Percentiles rank a stretch among this genome's conserved stretches.
Evolutionary conservation across 768 basidiomycete genomes (phyloP).

Genomic region (Termitomyces eurrhizus): DNA sequence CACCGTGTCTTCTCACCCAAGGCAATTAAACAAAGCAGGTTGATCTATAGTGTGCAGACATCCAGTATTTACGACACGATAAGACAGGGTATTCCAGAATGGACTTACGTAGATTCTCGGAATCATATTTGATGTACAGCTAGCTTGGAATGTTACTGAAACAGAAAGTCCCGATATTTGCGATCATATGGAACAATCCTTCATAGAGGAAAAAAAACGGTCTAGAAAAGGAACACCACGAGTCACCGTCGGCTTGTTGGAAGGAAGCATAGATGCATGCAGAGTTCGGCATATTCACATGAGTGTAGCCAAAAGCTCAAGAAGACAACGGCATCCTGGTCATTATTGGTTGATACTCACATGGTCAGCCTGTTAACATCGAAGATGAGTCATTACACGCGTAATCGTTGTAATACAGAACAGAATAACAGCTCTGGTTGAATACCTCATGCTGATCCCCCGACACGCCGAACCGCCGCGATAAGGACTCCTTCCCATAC

Average conservation of each 20-base stretch:
- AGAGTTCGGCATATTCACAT: neutral
- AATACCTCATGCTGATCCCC: conserved; percentile 14
- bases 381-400: neutral
- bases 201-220: neutral
- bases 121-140: neutral
- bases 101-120: neutral
- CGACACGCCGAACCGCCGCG: neutral
- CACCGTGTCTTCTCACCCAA: neutral
- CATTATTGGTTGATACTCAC: neutral
- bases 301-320: neutral
- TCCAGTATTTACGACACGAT: neutral
- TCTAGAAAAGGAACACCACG: neutral
- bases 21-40: neutral
- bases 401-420: conserved; percentile 13
- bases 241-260: neutral
- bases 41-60: neutral
- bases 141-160: conserved; percentile 3
- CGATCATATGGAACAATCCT: conserved; percentile 1
- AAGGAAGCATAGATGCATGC: neutral
- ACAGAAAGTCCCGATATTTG: neutral
- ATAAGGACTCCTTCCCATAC: neutral
- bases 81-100: neutral
- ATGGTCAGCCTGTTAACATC: neutral
- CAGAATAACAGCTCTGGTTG: conserved; percentile 3
- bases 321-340: neutral